These are phyloP conservation scores for Sabuloglossum arenarium DNA, from an alignment of 495 filamentous ascomycete genomes.

Conservation along the genomic window DNA sequence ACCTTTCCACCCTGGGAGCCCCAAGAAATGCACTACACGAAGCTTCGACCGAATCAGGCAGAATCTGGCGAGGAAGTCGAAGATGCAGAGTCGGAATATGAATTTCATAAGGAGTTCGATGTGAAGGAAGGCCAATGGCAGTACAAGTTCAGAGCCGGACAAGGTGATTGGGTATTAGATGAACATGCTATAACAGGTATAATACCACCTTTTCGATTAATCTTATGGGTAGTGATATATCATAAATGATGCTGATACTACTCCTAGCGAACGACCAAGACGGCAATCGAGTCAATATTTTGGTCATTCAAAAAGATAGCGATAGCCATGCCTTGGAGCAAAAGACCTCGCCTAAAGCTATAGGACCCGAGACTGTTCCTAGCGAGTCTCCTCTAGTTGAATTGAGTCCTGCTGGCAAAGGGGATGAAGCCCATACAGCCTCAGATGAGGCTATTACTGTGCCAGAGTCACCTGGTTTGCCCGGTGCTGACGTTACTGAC, in stretches of 20 bases:
- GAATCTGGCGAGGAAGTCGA: conserved; percentile 24
- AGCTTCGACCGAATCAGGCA: conserved; percentile 9
- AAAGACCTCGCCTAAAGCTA: neutral
- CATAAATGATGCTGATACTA: conserved; percentile 4
- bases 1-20: conserved; percentile 41
- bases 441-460: neutral
- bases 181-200: conserved; percentile 30
- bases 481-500: neutral
- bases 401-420: neutral
- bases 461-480: neutral
- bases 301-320: conserved; percentile 17
- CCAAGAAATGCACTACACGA: conserved; percentile 30
- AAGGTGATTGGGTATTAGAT: conserved; percentile 41
- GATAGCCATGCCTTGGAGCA: neutral
- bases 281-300: conserved; percentile 38
- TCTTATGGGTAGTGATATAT: neutral
- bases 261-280: conserved; percentile 26
- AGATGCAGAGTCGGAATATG: conserved; percentile 21
- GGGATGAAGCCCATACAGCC: neutral
- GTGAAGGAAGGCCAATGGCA: conserved; percentile 26
- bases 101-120: conserved; percentile 11
- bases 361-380: neutral
- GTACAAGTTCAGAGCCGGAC: conserved; percentile 49
- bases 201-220: neutral
- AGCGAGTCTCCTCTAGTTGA: neutral